These are phyloP conservation scores for Sphenostylis stenocarpa DNA, from an alignment of 306 rosid genomes.

Conservation along the genomic window DNA sequence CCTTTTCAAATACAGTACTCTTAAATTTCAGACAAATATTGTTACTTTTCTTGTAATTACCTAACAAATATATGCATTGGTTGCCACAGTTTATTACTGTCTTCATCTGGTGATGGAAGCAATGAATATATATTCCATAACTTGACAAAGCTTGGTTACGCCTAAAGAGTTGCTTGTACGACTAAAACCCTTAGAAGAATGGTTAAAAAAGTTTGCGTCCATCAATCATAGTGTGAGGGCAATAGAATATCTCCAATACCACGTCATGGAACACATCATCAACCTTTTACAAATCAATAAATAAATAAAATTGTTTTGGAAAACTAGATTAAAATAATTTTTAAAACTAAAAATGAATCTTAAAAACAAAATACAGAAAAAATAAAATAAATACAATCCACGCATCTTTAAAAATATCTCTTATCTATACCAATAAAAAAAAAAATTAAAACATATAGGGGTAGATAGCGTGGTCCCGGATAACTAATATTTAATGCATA, in stretches of 20 bases:
- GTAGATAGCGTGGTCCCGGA: not conserved
- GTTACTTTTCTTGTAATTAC: too few relatives aligned
- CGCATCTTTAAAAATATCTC: too few relatives aligned
- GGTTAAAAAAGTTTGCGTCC: not conserved
- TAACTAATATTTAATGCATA: not conserved
- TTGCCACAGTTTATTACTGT: not conserved
- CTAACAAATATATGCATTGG: too few relatives aligned
- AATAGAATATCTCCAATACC: not conserved
- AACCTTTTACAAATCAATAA: not conserved
- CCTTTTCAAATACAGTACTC: not conserved
- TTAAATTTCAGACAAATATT: too few relatives aligned
- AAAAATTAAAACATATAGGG: not conserved
- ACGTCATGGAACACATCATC: conserved; percentile 4
- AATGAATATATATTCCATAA: not conserved
- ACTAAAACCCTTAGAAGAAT: not conserved
- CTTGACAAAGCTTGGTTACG: not conserved
- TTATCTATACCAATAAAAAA: too few relatives aligned
- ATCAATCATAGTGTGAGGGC: not conserved
- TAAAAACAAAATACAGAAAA: too few relatives aligned
- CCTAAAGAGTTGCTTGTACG: not conserved
- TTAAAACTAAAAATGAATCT: too few relatives aligned
- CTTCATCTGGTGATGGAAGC: not conserved
- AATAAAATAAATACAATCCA: too few relatives aligned
- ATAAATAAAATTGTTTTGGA: too few relatives aligned
- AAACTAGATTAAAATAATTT: too few relatives aligned